Evolutionary conservation across 805 yeast species (phyloP).

Genomic region (Barnettozyma salicaria): DNA sequence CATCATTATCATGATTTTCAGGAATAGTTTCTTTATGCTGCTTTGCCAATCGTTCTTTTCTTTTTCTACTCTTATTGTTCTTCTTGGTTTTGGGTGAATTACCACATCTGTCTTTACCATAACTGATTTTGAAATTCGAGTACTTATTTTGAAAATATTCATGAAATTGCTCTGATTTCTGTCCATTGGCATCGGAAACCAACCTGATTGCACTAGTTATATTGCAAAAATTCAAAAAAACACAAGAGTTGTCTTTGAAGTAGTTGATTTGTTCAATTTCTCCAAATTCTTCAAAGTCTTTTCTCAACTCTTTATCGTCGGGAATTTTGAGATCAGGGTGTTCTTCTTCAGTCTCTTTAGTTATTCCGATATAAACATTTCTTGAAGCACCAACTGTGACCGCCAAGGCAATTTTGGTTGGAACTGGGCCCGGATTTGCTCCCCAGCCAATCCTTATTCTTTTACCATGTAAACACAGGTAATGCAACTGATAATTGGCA

Average conservation of each 20-base stretch:
- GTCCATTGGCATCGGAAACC: constrained; percentile 50
- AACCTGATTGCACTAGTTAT: constrained; percentile 58
- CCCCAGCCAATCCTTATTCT: constrained; percentile 67
- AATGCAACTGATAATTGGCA: constrained; percentile 52
- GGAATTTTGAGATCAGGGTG: constrained; percentile 34
- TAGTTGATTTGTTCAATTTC: constrained; percentile 72
- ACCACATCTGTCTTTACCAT: constrained; percentile 79
- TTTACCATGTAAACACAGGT: constrained; percentile 54
- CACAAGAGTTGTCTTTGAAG: constrained; percentile 64
- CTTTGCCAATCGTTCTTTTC: constrained; percentile 3
- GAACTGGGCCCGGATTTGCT: constrained; percentile 57
- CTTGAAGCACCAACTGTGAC: constrained; percentile 72
- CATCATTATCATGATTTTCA: constrained; percentile 15
- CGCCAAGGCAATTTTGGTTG: constrained; percentile 49
- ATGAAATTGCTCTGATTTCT: constrained; percentile 31
- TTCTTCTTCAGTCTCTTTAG: constrained; percentile 30
- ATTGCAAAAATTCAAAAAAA: constrained; percentile 64
- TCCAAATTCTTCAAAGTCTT: constrained; percentile 61
- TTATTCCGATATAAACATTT: constrained; percentile 66
- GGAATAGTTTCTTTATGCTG: background rate
- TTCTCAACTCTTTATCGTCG: constrained; percentile 42
- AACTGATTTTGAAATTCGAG: constrained; percentile 49
- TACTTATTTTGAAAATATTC: constrained; percentile 42
- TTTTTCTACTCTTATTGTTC: constrained; percentile 29
- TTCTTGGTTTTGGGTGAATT: constrained; percentile 53